These are phyloP conservation scores for Adansonia gregorii DNA, from an alignment of 441 rosid genomes.

Conservation along the genomic window DNA sequence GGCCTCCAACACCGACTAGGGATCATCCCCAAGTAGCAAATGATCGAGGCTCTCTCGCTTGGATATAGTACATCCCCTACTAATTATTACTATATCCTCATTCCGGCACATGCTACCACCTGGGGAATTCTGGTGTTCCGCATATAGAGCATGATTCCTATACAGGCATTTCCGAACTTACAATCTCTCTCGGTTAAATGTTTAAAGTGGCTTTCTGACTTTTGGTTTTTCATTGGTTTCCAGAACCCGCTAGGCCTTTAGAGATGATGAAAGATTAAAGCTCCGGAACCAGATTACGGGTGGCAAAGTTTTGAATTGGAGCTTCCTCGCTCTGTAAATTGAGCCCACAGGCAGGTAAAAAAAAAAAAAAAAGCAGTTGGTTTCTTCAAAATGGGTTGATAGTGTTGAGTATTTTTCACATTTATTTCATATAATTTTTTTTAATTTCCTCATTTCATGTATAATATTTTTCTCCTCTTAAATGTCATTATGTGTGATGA, in stretches of 20 bases:
- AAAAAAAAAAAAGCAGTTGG: conserved; percentile 25
- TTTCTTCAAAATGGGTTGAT: conserved; percentile 35
- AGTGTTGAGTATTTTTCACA: conserved; percentile 45
- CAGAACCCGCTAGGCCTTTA: conserved; percentile 35
- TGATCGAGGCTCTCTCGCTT: conserved; percentile 88
- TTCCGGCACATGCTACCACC: conserved; percentile 39
- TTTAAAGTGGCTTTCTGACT: conserved; percentile 35
- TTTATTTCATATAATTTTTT: conserved; percentile 20
- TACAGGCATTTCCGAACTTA: conserved; percentile 37
- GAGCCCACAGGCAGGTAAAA: conserved; percentile 41
- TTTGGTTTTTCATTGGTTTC: conserved; percentile 29
- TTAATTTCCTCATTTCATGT: conserved; percentile 37
- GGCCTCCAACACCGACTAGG: conserved; percentile 96
- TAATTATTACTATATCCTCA: conserved; percentile 32
- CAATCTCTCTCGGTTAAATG: conserved; percentile 23
- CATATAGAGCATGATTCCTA: conserved; percentile 49
- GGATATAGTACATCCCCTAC: conserved; percentile 56
- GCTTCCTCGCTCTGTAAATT: conserved; percentile 48
- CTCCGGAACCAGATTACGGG: conserved; percentile 28
- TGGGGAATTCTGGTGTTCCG: conserved; percentile 44
- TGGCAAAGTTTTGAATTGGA: conserved; percentile 26
- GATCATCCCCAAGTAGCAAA: conserved; percentile 86
- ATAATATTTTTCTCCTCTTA: conserved; percentile 20
- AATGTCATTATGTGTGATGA: conserved; percentile 41
- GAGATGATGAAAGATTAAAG: conserved; percentile 33